Evolutionary conservation across 2,329 filamentous ascomycete genomes (phyloP).

Genomic region (Westerdykella ornata): DNA sequence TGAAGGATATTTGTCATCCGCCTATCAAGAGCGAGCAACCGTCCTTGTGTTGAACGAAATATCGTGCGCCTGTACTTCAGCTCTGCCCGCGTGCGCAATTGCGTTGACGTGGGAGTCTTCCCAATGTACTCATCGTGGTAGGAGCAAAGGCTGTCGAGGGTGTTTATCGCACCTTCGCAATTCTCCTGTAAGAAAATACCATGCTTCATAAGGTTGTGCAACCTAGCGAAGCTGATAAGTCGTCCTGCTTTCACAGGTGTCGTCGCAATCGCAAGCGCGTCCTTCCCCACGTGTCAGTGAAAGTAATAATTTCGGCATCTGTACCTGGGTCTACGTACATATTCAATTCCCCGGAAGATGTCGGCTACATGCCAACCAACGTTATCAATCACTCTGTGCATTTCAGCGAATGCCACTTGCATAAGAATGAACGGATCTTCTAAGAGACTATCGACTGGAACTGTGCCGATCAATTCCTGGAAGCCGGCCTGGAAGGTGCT

Average conservation of each 20-base stretch:
- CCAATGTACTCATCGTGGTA: constrained; percentile 13
- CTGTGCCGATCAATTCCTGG: constrained; percentile 6
- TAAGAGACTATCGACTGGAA: constrained; percentile 16
- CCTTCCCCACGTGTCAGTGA: constrained; percentile 11
- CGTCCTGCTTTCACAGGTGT: constrained; percentile 13
- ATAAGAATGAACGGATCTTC: constrained; percentile 30
- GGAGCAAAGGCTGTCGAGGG: constrained; percentile 17
- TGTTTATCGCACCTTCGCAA: constrained; percentile 25
- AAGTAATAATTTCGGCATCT: neutral
- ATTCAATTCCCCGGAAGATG: constrained; percentile 29
- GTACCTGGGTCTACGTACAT: constrained; percentile 10
- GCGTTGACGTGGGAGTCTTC: constrained; percentile 3
- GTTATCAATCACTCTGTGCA: constrained; percentile 27
- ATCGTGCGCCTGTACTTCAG: constrained; percentile 28
- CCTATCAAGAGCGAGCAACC: constrained; percentile 31
- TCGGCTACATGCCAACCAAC: constrained; percentile 24
- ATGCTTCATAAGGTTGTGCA: constrained; percentile 39
- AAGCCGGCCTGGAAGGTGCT: constrained; percentile 14
- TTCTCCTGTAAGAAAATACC: constrained; percentile 35
- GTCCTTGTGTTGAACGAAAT: constrained; percentile 32
- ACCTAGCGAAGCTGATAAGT: constrained; percentile 18
- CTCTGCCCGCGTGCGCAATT: constrained; percentile 12
- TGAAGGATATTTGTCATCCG: constrained; percentile 37
- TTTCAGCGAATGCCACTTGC: constrained; percentile 26
- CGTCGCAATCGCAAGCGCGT: constrained; percentile 16